Percentiles rank a stretch among this genome's conserved stretches.
These are phyloP conservation scores for Areca catechu DNA, from an alignment of 176 grass and related monocot genomes.

Conservation along the genomic window DNA sequence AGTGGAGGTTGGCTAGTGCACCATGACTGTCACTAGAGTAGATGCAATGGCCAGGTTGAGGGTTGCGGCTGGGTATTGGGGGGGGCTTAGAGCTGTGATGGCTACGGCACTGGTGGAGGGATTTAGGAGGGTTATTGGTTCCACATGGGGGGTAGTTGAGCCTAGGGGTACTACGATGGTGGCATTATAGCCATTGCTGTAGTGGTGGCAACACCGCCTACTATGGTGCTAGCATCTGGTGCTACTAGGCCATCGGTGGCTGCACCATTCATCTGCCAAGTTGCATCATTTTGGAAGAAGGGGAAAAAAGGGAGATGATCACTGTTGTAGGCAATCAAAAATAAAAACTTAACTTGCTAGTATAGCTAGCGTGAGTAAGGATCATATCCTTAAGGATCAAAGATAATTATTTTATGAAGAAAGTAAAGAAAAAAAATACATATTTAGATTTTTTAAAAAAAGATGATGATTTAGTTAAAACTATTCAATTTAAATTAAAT, in stretches of 20 bases:
- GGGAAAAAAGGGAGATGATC: not conserved
- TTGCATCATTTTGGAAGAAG: slow-evolving; percentile 31
- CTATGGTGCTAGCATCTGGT: slow-evolving; percentile 9
- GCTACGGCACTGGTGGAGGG: slow-evolving; percentile 21
- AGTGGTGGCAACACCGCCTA: slow-evolving; percentile 24
- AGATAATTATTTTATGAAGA: no score
- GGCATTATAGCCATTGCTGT: slow-evolving; percentile 72
- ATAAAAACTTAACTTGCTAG: no score
- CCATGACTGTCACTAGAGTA: not conserved
- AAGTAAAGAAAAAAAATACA: no score
- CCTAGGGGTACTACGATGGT: slow-evolving; percentile 48
- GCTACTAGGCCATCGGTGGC: slow-evolving; percentile 39
- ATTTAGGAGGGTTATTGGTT: slow-evolving; percentile 58
- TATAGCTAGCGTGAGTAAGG: no score
- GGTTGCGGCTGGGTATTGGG: not conserved
- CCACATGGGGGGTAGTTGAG: slow-evolving; percentile 61
- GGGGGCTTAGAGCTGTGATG: slow-evolving; percentile 2
- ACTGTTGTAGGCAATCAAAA: no score
- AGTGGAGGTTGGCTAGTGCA: not conserved
- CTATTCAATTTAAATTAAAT: no score
- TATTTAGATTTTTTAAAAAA: no score
- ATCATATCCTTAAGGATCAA: no score
- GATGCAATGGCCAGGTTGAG: not conserved
- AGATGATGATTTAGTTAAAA: no score
- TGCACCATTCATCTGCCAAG: slow-evolving; percentile 27